Evolutionary conservation across 176 grass and related monocot genomes (phyloP), one percentile per base, ranked within the genome.

Genomic region (Tillandsia leiboldiana): DNA sequence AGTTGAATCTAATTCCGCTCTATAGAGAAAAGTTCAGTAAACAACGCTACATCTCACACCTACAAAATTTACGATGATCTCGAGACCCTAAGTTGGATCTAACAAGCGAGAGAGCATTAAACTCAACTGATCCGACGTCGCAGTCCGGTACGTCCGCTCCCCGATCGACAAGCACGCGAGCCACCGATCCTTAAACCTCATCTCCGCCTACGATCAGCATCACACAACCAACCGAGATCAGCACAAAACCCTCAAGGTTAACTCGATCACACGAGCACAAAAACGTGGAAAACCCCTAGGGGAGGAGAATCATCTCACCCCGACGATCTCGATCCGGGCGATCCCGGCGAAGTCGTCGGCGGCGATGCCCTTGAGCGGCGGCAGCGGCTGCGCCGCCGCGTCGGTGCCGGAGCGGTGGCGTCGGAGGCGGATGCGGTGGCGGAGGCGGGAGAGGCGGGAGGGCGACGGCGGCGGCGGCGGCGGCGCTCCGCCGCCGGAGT

Each of bases 131-230:
- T 99, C 89, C 52, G 94, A 86, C 2, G 53, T 86, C 12, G 81
- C 89, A 67, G 94, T 93, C 73, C 89, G 89, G 74, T 90, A 99
- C 1, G 94, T 93, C 69, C 84, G 84, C 63, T 99, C 94, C 20
- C 94, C 94, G 0, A 99, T 72, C 67, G 94, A 99, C 47, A 99
- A 82, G 85, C 89, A 99, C 14, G 89, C 89, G 76, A 99, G 66
- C 86, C 91, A 99, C 74, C 83, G 88, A 71, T 99, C 94, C 86
- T 99, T 90, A 79, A 93, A 93, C 66, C 69, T 72, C 94, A 99
- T 84, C 65, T 90, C 89, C 47, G 94, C 94, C 94, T 99, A 80
- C 15, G 27, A 72, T 73, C 6, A 51, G 33, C 33, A 42, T 42
- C 33, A 11, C 63, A 73, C 48, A 67, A 58, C 64, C 65, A 78